Evolutionary conservation across 495 filamentous ascomycete genomes (phyloP), one percentile per base, ranked within the genome.

Genomic region (Annulohypoxylon stygium): DNA sequence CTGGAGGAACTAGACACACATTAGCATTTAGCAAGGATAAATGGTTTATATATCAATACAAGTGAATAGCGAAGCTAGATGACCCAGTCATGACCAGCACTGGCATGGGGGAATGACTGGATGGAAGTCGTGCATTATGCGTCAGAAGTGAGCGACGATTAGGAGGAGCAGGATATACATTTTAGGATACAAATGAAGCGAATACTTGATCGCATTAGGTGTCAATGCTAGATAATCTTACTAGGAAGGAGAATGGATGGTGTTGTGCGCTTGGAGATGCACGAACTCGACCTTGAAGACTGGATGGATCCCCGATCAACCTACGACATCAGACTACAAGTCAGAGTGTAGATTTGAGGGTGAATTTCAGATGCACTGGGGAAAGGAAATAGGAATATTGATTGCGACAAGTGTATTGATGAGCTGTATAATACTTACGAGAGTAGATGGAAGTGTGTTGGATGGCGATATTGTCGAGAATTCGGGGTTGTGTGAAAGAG

Each of bases 191-290:
- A 66, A 68, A 73, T 71, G 64, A 53, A 55, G 69, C 48, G 50
- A 61, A 65, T 50, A 58, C 55, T 71, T 69, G 82, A 80, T 85
- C 83, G 82, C 83, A 76, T 76, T 71, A 65, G 74, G 69, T 66
- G 65, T 65, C 47, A 76, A 75, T 70, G 71, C 71, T 70, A 74
- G 71, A 70, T 80, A 58, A 63, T 81, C 83, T 82, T 79, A 85
- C 83, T 70, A 74, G 53, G 72, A 75, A 55, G 70, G 59, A 70
- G 58, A 65, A 72, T 66, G 70, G 80, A 78, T 71, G 77, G 78
- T 76, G 79, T 67, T 81, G 82, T 67, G 37, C 76, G 70, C 72
- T 59, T 66, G 75, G 73, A 74, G 70, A 76, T 75, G 75, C 68
- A 75, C 61, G 67, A 74, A 79, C 75, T 76, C 72, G 67, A 73